Conservation (phyloP, 2,329 filamentous ascomycete species). For the Periconia digitata region DNA sequence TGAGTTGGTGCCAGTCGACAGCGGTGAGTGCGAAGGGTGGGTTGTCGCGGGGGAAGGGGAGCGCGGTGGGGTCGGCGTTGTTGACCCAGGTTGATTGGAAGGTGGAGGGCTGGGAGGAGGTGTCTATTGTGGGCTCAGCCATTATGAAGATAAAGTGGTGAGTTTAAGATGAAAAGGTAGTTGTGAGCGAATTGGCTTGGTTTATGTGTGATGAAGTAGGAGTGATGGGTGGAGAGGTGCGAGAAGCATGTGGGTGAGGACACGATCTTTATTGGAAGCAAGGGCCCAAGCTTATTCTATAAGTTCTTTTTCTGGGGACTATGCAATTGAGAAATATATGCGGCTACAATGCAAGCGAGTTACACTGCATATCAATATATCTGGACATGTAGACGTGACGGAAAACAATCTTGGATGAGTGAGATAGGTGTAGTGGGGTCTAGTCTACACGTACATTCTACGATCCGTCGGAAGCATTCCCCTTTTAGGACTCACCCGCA, state of each 20-base stretch:
- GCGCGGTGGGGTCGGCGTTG: conserved; percentile 34
- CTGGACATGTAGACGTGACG: background rate
- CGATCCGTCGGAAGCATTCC: too few species aligned
- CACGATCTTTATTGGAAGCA: background rate
- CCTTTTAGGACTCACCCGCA: too few species aligned
- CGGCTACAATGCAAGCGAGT: background rate
- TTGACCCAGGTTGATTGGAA: conserved; percentile 33
- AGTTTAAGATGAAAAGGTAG: background rate
- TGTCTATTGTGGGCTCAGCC: conserved; percentile 13
- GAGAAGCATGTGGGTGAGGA: background rate
- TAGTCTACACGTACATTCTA: too few species aligned
- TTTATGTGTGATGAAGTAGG: background rate
- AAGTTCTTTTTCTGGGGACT: background rate
- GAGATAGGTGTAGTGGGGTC: too few species aligned
- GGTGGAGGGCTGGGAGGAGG: conserved; percentile 27
- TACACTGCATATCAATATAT: background rate
- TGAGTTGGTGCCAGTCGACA: conserved; percentile 38
- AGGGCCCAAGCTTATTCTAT: background rate
- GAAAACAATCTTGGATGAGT: too few species aligned
- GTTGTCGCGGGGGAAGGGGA: conserved; percentile 37
- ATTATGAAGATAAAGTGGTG: conserved; percentile 13
- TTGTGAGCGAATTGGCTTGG: background rate
- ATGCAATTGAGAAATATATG: background rate
- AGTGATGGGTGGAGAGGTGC: background rate
- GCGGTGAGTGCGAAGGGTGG: conserved; percentile 40